Evolutionary conservation across 2,329 filamentous ascomycete species (phyloP).

Genomic region (Aspergillus melleus): DNA sequence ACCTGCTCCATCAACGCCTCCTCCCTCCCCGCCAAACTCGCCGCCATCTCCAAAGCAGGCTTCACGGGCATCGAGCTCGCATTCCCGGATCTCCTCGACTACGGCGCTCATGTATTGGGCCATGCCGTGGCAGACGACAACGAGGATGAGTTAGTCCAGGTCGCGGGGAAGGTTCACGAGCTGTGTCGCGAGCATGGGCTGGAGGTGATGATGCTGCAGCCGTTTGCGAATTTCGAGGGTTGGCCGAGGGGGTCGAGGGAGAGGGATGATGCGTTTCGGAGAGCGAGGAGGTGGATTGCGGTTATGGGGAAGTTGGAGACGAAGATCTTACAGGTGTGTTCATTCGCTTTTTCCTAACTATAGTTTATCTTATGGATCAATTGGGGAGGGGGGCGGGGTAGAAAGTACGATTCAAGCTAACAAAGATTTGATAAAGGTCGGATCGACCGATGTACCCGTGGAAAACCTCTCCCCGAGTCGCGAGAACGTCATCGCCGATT

Average conservation of each 20-base stretch:
- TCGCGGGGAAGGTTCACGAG: constrained; percentile 55
- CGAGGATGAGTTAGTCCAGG: constrained; percentile 58
- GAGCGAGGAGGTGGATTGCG: constrained; percentile 66
- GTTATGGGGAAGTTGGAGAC: constrained; percentile 71
- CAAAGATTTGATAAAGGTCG: constrained; percentile 38
- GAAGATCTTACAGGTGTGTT: constrained; percentile 67
- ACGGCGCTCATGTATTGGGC: constrained; percentile 55
- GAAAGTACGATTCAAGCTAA: constrained; percentile 18
- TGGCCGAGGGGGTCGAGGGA: constrained; percentile 62
- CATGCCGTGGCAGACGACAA: constrained; percentile 57
- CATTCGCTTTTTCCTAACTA: too few species aligned
- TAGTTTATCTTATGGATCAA: constrained; percentile 68
- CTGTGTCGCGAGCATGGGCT: constrained; percentile 58
- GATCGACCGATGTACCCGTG: constrained; percentile 62
- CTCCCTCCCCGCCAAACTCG: constrained; percentile 39
- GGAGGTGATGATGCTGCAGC: constrained; percentile 70
- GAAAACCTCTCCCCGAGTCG: constrained; percentile 54
- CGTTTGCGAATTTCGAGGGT: constrained; percentile 75
- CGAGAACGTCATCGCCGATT: constrained; percentile 58
- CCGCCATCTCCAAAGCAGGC: constrained; percentile 41
- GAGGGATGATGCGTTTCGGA: constrained; percentile 61
- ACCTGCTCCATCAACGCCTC: constrained; percentile 44
- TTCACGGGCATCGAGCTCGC: constrained; percentile 70
- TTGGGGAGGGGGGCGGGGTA: too few species aligned
- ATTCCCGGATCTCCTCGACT: constrained; percentile 69